Percentiles rank a stretch among this genome's conserved stretches.
Conservation (phyloP, 495 filamentous ascomycete species). For the Diplogelasinospora grovesii region DNA sequence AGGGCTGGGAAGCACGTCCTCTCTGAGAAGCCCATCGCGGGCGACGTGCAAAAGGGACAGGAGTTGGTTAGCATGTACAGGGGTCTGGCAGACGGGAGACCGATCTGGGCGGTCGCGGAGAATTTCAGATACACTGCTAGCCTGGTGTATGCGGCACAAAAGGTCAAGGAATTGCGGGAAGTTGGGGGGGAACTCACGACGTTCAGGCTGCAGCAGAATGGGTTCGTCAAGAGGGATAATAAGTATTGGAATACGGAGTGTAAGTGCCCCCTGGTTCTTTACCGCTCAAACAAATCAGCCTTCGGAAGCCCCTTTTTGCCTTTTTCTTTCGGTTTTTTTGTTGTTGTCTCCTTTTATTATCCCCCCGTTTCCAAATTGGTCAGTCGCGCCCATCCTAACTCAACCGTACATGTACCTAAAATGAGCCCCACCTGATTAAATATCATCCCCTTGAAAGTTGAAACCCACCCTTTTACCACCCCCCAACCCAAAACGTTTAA, state of each 20-base stretch:
- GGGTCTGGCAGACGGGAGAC: slow-evolving; percentile 18
- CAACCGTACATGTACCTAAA: background rate
- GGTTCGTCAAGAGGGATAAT: slow-evolving; percentile 42
- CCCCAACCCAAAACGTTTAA: too few species aligned
- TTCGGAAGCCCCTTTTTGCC: too few species aligned
- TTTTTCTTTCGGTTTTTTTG: too few species aligned
- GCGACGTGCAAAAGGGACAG: slow-evolving; percentile 51
- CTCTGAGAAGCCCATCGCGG: slow-evolving; percentile 73
- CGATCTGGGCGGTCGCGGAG: slow-evolving; percentile 66
- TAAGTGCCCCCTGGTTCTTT: slow-evolving; percentile 7
- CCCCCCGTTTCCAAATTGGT: too few species aligned
- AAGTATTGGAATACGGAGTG: slow-evolving; percentile 55
- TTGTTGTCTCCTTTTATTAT: background rate
- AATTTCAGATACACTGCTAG: slow-evolving; percentile 63
- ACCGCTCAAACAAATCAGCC: too few species aligned
- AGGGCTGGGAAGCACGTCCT: slow-evolving; percentile 71
- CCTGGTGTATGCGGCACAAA: slow-evolving; percentile 47
- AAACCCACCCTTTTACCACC: too few species aligned
- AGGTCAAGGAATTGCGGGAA: slow-evolving; percentile 47
- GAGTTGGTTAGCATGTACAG: slow-evolving; percentile 58
- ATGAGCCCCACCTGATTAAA: background rate
- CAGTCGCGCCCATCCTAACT: too few species aligned
- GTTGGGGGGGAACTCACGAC: slow-evolving; percentile 61
- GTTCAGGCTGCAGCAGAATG: slow-evolving; percentile 53
- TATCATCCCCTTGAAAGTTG: too few species aligned